Percentiles rank a stretch among this genome's conserved stretches.
Evolutionary conservation across 768 basidiomycete genomes (phyloP).

Genomic region (Flagelloscypha sp.): DNA sequence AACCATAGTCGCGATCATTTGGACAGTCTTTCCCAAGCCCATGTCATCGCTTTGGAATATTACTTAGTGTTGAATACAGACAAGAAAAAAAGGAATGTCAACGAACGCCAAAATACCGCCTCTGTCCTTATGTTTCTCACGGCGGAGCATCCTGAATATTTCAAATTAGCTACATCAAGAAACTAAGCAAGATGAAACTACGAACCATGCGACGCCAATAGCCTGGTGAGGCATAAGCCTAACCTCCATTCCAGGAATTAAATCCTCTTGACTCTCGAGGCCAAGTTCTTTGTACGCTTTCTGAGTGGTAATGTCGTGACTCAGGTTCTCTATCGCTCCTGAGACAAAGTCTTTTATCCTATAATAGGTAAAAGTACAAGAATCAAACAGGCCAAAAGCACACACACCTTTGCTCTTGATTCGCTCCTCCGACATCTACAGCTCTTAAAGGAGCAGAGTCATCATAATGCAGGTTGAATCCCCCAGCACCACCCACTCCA

Average conservation of each 20-base stretch:
- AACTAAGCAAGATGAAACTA: background rate
- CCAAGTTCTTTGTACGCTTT: conserved; percentile 46
- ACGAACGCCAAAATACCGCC: conserved; percentile 60
- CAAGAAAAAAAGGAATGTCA: background rate
- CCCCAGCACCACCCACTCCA: conserved; percentile 14
- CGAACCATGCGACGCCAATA: conserved; percentile 68
- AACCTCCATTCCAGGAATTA: conserved; percentile 63
- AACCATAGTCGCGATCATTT: conserved; percentile 75
- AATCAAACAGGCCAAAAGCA: background rate
- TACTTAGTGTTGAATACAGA: conserved; percentile 8
- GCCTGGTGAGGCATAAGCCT: conserved; percentile 66
- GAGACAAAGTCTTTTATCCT: conserved; percentile 61
- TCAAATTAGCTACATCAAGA: background rate
- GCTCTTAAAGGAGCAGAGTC: conserved; percentile 34
- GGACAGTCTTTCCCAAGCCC: conserved; percentile 69
- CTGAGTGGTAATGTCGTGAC: conserved; percentile 43
- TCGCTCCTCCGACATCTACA: conserved; percentile 51
- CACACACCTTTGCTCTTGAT: conserved; percentile 43
- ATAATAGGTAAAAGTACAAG: conserved; percentile 1
- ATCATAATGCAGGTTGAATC: conserved; percentile 46
- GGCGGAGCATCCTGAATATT: conserved; percentile 53
- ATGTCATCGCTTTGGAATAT: conserved; percentile 48
- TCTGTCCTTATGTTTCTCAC: conserved; percentile 41
- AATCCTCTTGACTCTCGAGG: conserved; percentile 42
- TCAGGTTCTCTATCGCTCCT: conserved; percentile 47